Base-by-base conservation (phyloP, 768 basidiomycete species). In the Kwoniella sp. region DNA sequence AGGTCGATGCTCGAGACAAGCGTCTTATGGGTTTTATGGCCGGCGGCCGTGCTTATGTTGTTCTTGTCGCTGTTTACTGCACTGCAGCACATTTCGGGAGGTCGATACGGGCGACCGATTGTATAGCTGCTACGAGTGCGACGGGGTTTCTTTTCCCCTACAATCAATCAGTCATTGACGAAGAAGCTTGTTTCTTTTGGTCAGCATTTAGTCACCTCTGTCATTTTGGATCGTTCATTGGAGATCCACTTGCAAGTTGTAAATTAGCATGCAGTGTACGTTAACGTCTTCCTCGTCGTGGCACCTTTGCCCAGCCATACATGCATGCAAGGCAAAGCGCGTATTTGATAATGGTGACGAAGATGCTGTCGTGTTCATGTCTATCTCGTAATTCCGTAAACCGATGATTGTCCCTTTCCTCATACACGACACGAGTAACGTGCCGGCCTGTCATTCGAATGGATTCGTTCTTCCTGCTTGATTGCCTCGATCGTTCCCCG, bases 391-490 rank as follows among this genome's bases (percentile, higher is more conserved):
- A 51, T 9, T 51, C 41, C 41, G 23, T 51, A 25, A 51, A 48
- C 20, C 41, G 11, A 17, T 17, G 17, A 45, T 13, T 5, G 34
- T 4, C 9, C 22, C 9, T 45, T 20, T 17, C 15, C 41, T 9
- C 20, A 20, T 9, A 17, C 17, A n/a, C n/a, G n/a, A n/a, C n/a
- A n/a, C n/a, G n/a, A n/a, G n/a, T n/a, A n/a, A n/a, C n/a, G n/a
- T n/a, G n/a, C n/a, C n/a, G 11, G 41, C 30, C 22, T 45, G n/a
- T 58, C 55, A 80, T 56, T 80, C 79, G 60, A 80, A 76, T 1
- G 79, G 79, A 65, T 80, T 80, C 48, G 79, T 80, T 55, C 76
- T 63, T 26, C 79, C 79, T 1, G 76, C 78, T 65, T 80, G 72
- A 30, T 58, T 34, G 30, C 71, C 67, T 47, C 61, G 61, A 56